Evolutionary conservation across 2,329 filamentous ascomycete genomes (phyloP).

Genomic region (Diaporthe longicolla): DNA sequence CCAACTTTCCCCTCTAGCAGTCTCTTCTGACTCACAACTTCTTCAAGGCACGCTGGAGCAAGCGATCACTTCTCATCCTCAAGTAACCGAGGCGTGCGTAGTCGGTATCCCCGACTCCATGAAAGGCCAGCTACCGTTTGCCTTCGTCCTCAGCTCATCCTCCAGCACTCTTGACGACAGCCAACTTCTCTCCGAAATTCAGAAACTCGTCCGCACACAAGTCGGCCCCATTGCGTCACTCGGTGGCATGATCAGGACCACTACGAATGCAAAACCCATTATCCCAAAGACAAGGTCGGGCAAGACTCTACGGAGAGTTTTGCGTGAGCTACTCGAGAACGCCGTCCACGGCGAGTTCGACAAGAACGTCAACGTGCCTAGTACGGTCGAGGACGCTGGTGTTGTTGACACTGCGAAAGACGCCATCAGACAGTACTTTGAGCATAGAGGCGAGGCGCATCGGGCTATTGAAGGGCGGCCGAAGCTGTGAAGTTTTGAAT

Average conservation of each 20-base stretch:
- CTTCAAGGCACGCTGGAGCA: conserved; percentile 85
- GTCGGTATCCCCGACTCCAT: conserved; percentile 87
- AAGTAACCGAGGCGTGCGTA: conserved; percentile 86
- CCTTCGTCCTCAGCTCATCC: conserved; percentile 74
- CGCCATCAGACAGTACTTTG: conserved; percentile 84
- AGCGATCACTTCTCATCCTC: conserved; percentile 85
- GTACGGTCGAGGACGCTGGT: conserved; percentile 85
- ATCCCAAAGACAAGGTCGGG: conserved; percentile 95
- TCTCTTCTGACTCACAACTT: conserved; percentile 41
- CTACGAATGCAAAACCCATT: conserved; percentile 75
- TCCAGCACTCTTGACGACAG: conserved; percentile 67
- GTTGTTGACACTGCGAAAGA: conserved; percentile 81
- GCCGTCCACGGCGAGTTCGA: conserved; percentile 81
- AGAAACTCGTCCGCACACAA: conserved; percentile 79
- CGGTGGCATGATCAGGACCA: conserved; percentile 82
- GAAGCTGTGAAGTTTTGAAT: conserved; percentile 55
- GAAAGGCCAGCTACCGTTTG: conserved; percentile 93
- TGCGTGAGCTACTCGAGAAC: conserved; percentile 88
- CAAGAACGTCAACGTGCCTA: conserved; percentile 80
- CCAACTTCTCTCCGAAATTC: conserved; percentile 72
- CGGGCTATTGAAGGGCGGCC: conserved; percentile 61
- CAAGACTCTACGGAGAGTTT: conserved; percentile 86
- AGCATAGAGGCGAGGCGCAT: conserved; percentile 59
- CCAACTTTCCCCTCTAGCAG: no score
- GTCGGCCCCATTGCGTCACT: conserved; percentile 91